Evolutionary conservation across 371 early-diverging fungal species (phyloP).

Genomic region (Syncephalis fuscata): DNA sequence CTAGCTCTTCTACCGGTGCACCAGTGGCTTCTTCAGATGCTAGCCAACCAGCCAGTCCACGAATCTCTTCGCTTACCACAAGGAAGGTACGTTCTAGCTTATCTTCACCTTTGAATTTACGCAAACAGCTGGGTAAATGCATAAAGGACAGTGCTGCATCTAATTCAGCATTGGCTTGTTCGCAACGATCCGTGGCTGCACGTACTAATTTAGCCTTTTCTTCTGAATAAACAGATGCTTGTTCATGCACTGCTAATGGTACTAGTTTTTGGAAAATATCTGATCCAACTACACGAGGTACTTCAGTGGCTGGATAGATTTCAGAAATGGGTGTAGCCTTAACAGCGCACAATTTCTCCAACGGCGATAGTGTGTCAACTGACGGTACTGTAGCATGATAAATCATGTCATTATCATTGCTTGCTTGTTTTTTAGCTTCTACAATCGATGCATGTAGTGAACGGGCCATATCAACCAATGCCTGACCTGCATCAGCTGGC

Average conservation of each 20-base stretch:
- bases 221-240: slow-evolving; percentile 81
- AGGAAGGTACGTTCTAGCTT: too few relatives aligned
- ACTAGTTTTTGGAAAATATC: slow-evolving; percentile 81
- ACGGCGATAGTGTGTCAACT: slow-evolving; percentile 51
- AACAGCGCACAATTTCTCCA: slow-evolving; percentile 66
- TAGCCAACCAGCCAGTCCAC: slow-evolving; percentile 38
- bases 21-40: slow-evolving; percentile 21
- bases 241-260: slow-evolving; percentile 84
- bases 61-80: slow-evolving; percentile 18
- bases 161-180: slow-evolving; percentile 72
- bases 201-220: slow-evolving; percentile 87
- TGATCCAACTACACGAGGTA: slow-evolving; percentile 52
- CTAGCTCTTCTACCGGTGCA: slow-evolving; percentile 28
- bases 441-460: slow-evolving; percentile 28
- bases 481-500: slow-evolving; percentile 34
- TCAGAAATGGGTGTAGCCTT: slow-evolving; percentile 64
- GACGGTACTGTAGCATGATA: slow-evolving; percentile 83
- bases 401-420: slow-evolving; percentile 88
- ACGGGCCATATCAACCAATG: slow-evolving; percentile 47
- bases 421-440: slow-evolving; percentile 36
- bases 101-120: slow-evolving; percentile 35
- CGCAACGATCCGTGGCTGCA: slow-evolving; percentile 50
- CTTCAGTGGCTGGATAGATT: slow-evolving; percentile 40
- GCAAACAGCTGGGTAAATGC: slow-evolving; percentile 60
- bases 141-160: slow-evolving; percentile 68